phyloP scores from a whole-genome alignment of 305 asterid species.

The Nicotiana rustica region DNA sequence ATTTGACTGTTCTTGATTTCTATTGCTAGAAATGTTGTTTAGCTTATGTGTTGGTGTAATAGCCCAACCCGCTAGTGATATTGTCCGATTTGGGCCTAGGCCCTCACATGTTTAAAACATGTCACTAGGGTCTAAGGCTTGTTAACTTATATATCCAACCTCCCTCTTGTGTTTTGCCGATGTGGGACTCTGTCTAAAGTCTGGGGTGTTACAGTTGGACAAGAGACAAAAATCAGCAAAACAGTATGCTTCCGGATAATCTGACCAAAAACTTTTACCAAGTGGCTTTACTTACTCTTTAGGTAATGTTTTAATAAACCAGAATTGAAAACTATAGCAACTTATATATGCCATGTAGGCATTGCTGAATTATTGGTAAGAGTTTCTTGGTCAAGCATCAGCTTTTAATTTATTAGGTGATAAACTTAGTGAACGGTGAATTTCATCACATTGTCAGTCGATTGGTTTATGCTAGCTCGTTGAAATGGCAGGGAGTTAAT shows the following conservation, averaged over 20 bases:
- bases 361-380: slow-evolving; percentile 15
- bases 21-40: slow-evolving; percentile 7
- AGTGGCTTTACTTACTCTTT: not conserved
- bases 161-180: too few relatives aligned
- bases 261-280: slow-evolving; percentile 17
- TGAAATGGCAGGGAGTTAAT: not conserved
- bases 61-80: too few relatives aligned
- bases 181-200: too few relatives aligned
- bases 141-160: too few relatives aligned
- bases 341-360: not conserved
- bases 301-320: not conserved
- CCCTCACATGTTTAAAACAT: too few relatives aligned
- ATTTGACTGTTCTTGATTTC: not conserved
- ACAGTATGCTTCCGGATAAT: not conserved
- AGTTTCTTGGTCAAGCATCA: slow-evolving; percentile 14
- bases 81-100: too few relatives aligned
- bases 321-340: not conserved
- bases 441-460: not conserved
- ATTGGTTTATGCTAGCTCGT: not conserved
- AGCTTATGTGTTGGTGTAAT: not conserved
- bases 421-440: slow-evolving; percentile 20
- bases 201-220: not conserved
- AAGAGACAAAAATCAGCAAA: slow-evolving; percentile 6
- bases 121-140: too few relatives aligned
- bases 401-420: not conserved